phyloP scores from a whole-genome alignment of 352 stramenopile species.

The Globisporangium canariense region DNA sequence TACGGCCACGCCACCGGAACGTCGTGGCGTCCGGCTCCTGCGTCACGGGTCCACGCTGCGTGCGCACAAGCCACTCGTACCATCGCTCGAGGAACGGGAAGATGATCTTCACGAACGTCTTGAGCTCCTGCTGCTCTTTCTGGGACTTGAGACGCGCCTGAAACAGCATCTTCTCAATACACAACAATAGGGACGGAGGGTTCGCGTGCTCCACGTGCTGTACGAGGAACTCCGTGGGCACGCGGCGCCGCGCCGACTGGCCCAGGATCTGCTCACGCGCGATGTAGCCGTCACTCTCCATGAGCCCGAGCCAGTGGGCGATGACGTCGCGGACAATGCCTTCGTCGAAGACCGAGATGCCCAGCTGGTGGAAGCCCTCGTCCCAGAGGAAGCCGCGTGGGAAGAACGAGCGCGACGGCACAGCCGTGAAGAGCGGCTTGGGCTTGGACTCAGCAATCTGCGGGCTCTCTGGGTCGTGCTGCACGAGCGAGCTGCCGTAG shows the following conservation, averaged over 20 bases:
- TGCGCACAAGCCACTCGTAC: constrained; percentile 76
- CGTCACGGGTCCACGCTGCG: constrained; percentile 44
- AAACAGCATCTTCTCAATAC: constrained; percentile 75
- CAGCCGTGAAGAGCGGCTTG: constrained; percentile 80
- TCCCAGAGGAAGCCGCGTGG: constrained; percentile 93
- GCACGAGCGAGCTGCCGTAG: constrained; percentile 76
- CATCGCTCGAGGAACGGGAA: constrained; percentile 75
- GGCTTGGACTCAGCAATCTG: constrained; percentile 34
- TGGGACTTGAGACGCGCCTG: constrained; percentile 13
- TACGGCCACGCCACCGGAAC: constrained; percentile 83
- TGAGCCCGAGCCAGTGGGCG: constrained; percentile 83
- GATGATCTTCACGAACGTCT: constrained; percentile 39
- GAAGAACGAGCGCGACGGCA: constrained; percentile 93
- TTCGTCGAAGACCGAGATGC: constrained; percentile 75
- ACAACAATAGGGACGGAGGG: constrained; percentile 87
- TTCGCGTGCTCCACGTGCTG: constrained; percentile 92
- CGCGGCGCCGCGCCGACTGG: constrained; percentile 54
- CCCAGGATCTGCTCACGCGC: constrained; percentile 90
- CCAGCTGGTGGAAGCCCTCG: constrained; percentile 93
- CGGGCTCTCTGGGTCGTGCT: constrained; percentile 44
- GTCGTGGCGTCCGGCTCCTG: constrained; percentile 24
- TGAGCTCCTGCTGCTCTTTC: constrained; percentile 20
- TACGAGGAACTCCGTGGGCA: constrained; percentile 88
- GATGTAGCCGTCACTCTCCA: constrained; percentile 90
- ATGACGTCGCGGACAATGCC: constrained; percentile 78